Evolutionary conservation across 2,329 filamentous ascomycete genomes (phyloP).

Genomic region (Torrubiella hemipterigena): DNA sequence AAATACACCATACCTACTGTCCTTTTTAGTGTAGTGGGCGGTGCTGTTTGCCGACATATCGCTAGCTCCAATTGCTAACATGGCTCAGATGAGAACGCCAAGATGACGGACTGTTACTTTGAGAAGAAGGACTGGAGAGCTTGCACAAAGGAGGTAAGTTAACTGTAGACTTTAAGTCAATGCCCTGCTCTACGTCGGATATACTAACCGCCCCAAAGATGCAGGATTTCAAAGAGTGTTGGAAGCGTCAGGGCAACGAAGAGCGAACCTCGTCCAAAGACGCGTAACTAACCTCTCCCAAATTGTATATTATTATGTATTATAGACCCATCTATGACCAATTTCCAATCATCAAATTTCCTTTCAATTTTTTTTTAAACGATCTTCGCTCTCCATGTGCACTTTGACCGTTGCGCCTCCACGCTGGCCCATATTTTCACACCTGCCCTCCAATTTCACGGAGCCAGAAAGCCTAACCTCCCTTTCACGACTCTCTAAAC

Average conservation of each 20-base stretch:
- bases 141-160: conserved; percentile 75
- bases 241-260: conserved; percentile 84
- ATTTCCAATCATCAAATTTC: too few relatives aligned
- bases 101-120: conserved; percentile 90
- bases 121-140: conserved; percentile 92
- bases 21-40: neutral
- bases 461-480: too few relatives aligned
- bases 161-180: neutral
- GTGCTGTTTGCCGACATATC: neutral
- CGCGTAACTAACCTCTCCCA: conserved; percentile 25
- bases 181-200: neutral
- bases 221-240: conserved; percentile 79
- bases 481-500: too few relatives aligned
- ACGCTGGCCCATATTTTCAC: too few relatives aligned
- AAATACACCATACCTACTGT: conserved; percentile 4
- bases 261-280: conserved; percentile 70
- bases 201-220: conserved; percentile 46
- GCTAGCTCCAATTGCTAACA: neutral
- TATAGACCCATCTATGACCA: too few relatives aligned
- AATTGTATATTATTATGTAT: too few relatives aligned
- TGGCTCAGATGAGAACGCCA: conserved; percentile 68
- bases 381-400: too few relatives aligned
- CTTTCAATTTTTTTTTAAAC: too few relatives aligned
- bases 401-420: too few relatives aligned
- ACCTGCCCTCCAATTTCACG: too few relatives aligned